These are phyloP conservation scores for Bryoglossum gracile DNA, from an alignment of 495 filamentous ascomycete species.

Conservation along the genomic window DNA sequence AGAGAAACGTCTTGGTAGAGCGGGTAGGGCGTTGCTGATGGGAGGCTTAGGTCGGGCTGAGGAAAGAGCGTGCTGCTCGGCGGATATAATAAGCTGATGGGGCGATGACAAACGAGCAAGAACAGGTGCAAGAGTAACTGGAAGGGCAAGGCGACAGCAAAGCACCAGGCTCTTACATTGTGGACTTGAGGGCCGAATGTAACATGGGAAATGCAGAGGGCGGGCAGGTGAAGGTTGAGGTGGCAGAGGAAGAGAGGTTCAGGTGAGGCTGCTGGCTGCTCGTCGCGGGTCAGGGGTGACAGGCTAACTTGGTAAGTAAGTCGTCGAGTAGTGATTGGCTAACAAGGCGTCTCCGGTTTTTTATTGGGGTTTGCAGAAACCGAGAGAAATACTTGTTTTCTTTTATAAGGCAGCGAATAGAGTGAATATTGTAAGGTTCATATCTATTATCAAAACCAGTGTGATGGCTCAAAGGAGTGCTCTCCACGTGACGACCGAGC, in stretches of 20 bases:
- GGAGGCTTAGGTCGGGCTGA: constrained; percentile 19
- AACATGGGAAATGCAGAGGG: constrained; percentile 9
- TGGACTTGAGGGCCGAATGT: constrained; percentile 5
- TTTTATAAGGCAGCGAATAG: no score
- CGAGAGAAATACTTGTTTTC: no score
- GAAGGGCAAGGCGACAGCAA: constrained; percentile 14
- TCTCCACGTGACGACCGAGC: no score
- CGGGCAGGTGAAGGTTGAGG: background rate
- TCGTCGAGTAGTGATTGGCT: background rate
- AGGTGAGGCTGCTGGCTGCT: constrained; percentile 11
- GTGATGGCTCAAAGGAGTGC: no score
- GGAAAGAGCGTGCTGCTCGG: constrained; percentile 14
- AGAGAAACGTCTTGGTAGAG: constrained; percentile 1
- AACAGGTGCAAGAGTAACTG: background rate
- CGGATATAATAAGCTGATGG: constrained; percentile 14
- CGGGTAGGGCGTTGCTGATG: background rate
- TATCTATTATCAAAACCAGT: no score
- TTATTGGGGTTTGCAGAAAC: no score
- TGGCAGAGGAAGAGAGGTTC: background rate
- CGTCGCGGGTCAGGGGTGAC: background rate
- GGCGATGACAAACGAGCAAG: background rate
- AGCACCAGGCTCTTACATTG: constrained; percentile 25
- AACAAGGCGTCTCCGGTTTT: no score
- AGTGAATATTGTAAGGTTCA: no score
- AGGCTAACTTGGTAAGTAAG: no score